A percentile compares a stretch with the other conserved stretches of the same genome.
Evolutionary conservation across 2,329 filamentous ascomycete genomes (phyloP).

Genomic region (Endoconidiophora laricicola): DNA sequence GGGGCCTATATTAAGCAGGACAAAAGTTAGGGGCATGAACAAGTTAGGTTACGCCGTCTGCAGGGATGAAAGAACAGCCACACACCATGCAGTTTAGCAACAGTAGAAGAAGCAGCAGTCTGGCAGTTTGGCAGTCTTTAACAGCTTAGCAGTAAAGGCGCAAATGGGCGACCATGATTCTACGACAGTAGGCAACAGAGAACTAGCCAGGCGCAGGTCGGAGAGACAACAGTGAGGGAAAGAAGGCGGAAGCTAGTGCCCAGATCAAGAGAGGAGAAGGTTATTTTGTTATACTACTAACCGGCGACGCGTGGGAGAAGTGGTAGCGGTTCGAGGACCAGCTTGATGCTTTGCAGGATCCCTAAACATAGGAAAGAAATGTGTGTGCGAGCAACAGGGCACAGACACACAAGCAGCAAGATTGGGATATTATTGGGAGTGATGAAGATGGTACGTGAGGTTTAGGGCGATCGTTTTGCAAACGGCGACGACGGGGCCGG

Average conservation of each 20-base stretch:
- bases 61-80: slow-evolving; percentile 9
- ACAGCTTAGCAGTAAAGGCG: too few species aligned
- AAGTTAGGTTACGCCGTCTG: slow-evolving; percentile 5
- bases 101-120: neutral
- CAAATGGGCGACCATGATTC: too few species aligned
- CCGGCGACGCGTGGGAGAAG: slow-evolving; percentile 5
- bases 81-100: neutral
- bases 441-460: slow-evolving; percentile 27
- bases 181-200: neutral
- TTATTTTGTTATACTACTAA: neutral
- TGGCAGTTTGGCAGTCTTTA: too few species aligned
- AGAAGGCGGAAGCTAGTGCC: neutral
- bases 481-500: slow-evolving; percentile 1
- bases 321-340: slow-evolving; percentile 9
- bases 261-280: neutral
- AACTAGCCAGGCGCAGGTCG: too few species aligned
- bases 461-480: slow-evolving; percentile 30
- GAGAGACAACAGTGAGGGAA: neutral
- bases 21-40: slow-evolving; percentile 13
- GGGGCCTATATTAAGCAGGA: slow-evolving; percentile 12
- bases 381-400: slow-evolving; percentile 20
- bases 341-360: slow-evolving; percentile 6
- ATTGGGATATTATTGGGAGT: too few species aligned
- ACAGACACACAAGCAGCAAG: slow-evolving; percentile 13
- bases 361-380: slow-evolving; percentile 13